phyloP scores from a whole-genome alignment of 2,329 filamentous ascomycete species.

The Sphaerostilbella broomeana region DNA sequence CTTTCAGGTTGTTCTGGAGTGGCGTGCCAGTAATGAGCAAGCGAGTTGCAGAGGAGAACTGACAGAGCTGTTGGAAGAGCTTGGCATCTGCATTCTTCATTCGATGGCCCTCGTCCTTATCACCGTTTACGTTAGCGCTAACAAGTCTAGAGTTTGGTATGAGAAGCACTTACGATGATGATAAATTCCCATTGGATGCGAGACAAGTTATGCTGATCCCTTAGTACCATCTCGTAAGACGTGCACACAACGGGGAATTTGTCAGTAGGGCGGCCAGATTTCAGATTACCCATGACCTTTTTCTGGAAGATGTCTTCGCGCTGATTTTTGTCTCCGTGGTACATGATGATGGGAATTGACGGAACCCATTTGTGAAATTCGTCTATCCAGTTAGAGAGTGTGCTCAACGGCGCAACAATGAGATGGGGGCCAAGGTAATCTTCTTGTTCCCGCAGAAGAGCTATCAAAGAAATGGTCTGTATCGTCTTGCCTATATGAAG shows the following conservation, averaged over 20 bases:
- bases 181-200: constrained; percentile 96
- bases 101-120: constrained; percentile 84
- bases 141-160: too few species aligned
- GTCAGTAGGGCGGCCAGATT: constrained; percentile 48
- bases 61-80: constrained; percentile 79
- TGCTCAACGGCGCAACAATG: constrained; percentile 84
- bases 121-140: too few species aligned
- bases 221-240: constrained; percentile 92
- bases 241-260: constrained; percentile 91
- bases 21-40: constrained; percentile 93
- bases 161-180: constrained; percentile 62
- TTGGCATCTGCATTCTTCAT: constrained; percentile 96
- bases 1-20: constrained; percentile 88
- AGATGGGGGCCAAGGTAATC: constrained; percentile 79
- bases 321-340: constrained; percentile 77
- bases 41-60: constrained; percentile 83
- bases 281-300: constrained; percentile 63
- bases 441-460: constrained; percentile 79
- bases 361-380: constrained; percentile 92
- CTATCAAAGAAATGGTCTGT: constrained; percentile 82
- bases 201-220: constrained; percentile 73
- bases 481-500: constrained; percentile 67
- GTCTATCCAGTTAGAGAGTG: constrained; percentile 90
- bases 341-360: constrained; percentile 78
- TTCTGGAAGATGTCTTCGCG: constrained; percentile 68